phyloP scores from a whole-genome alignment of 164 flowering plant genomes.

The Kalanchoe fedtschenkoi region DNA sequence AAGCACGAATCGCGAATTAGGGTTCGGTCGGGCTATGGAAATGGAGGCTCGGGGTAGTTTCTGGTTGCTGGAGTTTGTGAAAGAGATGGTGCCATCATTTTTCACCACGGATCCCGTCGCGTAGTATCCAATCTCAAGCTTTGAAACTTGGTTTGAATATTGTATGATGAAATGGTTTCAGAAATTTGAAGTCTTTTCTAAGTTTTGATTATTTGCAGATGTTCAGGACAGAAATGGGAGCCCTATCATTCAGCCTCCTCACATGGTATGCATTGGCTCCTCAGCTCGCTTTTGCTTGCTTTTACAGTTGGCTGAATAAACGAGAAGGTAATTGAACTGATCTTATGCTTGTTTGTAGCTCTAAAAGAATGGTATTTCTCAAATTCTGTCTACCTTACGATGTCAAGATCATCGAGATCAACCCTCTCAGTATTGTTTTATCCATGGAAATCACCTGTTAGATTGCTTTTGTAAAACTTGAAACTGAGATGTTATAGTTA shows the following conservation, averaged over 20 bases:
- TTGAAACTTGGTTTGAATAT: not conserved
- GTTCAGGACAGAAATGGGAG: constrained; percentile 67
- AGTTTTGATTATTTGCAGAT: constrained; percentile 39
- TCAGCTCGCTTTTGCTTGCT: not conserved
- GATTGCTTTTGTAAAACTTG: no score
- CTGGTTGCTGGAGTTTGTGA: constrained; percentile 27
- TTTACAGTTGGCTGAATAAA: not conserved
- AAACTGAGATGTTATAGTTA: no score
- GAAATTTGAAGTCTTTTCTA: constrained; percentile 7
- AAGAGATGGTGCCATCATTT: constrained; percentile 66
- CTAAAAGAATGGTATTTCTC: no score
- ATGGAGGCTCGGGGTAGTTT: constrained; percentile 20
- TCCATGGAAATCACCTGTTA: no score
- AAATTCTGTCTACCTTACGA: no score
- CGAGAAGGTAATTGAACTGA: not conserved
- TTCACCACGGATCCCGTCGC: constrained; percentile 91
- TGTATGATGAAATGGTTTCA: not conserved
- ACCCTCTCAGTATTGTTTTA: no score
- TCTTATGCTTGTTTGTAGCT: no score
- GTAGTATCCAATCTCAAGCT: constrained; percentile 78
- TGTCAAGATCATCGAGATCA: no score
- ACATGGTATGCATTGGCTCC: constrained; percentile 47
- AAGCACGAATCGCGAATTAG: constrained; percentile 15
- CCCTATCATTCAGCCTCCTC: constrained; percentile 89
- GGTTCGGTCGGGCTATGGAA: constrained; percentile 18